These are phyloP conservation scores for Euphrasia arctica DNA, from an alignment of 305 asterid genomes.

Conservation along the genomic window DNA sequence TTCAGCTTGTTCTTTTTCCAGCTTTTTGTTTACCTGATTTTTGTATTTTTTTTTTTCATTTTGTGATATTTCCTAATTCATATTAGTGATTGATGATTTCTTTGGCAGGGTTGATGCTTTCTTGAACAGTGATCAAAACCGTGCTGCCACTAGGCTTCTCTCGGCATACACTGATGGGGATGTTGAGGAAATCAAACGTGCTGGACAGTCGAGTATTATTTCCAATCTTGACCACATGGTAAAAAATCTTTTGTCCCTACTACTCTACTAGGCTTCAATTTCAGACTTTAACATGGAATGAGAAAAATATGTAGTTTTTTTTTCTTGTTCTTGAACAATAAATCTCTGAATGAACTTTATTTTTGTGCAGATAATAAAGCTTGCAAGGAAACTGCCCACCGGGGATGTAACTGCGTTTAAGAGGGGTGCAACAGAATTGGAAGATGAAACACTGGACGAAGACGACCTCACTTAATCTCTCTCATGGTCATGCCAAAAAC, in stretches of 20 bases:
- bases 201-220: conserved; percentile 69
- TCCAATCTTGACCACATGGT: conserved; percentile 86
- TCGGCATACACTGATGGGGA: conserved; percentile 83
- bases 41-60: conserved; percentile 1
- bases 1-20: background rate
- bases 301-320: background rate
- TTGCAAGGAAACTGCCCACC: conserved; percentile 89
- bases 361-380: conserved; percentile 64
- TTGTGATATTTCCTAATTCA: conserved; percentile 14
- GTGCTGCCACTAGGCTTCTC: conserved; percentile 77
- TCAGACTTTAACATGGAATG: background rate
- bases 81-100: conserved; percentile 24
- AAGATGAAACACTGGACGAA: conserved; percentile 73
- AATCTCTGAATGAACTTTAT: conserved; percentile 12
- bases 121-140: conserved; percentile 84
- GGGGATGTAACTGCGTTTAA: conserved; percentile 70
- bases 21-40: conserved; percentile 8
- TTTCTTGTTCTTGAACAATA: background rate
- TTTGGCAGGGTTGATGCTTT: conserved; percentile 75
- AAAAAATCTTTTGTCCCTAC: conserved; percentile 35
- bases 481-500: background rate
- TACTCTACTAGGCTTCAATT: conserved; percentile 18
- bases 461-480: conserved; percentile 74
- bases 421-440: conserved; percentile 40
- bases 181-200: conserved; percentile 86